Percentiles rank a stretch among this genome's conserved stretches.
Evolutionary conservation across 2,329 filamentous ascomycete species (phyloP).

Genomic region (Cercospora berteroae): DNA sequence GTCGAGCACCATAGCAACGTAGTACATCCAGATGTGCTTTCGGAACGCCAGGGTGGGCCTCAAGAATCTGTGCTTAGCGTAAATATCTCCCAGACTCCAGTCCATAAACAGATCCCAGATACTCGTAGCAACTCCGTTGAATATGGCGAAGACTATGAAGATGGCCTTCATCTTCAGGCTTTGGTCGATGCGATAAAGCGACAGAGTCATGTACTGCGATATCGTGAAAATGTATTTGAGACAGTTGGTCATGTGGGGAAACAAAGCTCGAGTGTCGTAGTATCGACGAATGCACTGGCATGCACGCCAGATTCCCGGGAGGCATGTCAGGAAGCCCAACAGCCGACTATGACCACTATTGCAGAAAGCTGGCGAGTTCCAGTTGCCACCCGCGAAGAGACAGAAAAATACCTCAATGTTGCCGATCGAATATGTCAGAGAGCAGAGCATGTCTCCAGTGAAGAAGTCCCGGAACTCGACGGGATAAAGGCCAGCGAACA

Average conservation of each 20-base stretch:
- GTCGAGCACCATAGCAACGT: conserved; percentile 77
- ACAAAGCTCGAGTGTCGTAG: conserved; percentile 76
- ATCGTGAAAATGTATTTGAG: conserved; percentile 90
- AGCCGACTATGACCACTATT: conserved; percentile 82
- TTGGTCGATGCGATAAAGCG: conserved; percentile 73
- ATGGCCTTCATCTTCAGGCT: conserved; percentile 60
- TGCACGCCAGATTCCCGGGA: conserved; percentile 87
- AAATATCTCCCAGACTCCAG: conserved; percentile 75
- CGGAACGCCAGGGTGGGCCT: conserved; percentile 80
- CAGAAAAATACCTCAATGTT: conserved; percentile 95
- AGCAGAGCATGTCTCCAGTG: conserved; percentile 96
- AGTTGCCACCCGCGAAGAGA: conserved; percentile 71
- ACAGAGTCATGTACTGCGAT: conserved; percentile 72
- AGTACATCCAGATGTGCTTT: conserved; percentile 72
- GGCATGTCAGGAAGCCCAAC: conserved; percentile 77
- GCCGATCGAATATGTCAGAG: conserved; percentile 82
- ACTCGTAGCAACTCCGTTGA: conserved; percentile 80
- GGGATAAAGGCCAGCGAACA: conserved; percentile 81
- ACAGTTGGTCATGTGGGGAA: conserved; percentile 88
- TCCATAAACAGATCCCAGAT: conserved; percentile 97
- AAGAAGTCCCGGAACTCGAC: conserved; percentile 98
- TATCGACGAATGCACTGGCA: conserved; percentile 90
- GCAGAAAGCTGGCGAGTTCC: conserved; percentile 71
- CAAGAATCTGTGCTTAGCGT: conserved; percentile 59
- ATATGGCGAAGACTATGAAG: conserved; percentile 75